These are phyloP conservation scores for Rhododendron vialii DNA, from an alignment of 148 eudicot species.

Conservation along the genomic window DNA sequence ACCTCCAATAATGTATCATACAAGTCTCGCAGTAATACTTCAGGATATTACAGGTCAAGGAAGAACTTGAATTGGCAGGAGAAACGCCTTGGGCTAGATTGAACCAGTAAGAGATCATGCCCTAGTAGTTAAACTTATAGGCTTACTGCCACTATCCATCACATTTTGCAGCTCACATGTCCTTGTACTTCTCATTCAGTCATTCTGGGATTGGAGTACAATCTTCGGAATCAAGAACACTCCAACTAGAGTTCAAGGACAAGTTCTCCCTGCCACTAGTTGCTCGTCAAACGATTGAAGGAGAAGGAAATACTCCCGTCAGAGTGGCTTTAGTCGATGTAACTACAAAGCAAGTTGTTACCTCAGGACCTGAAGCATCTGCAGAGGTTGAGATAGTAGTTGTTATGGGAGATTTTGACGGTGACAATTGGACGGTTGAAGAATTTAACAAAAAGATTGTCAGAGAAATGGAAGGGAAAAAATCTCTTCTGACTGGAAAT, in stretches of 20 bases:
- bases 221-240: slow-evolving; percentile 15
- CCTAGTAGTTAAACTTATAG: neutral
- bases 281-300: slow-evolving; percentile 22
- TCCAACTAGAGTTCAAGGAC: slow-evolving; percentile 23
- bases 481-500: slow-evolving; percentile 23
- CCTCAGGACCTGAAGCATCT: slow-evolving; percentile 11
- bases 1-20: too few species aligned
- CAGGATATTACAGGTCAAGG: slow-evolving; percentile 10
- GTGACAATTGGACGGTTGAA: slow-evolving; percentile 17
- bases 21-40: neutral
- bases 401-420: slow-evolving; percentile 16
- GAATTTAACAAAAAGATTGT: slow-evolving; percentile 24
- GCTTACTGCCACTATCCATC: neutral
- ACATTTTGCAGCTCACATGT: neutral
- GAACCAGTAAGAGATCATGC: slow-evolving; percentile 7
- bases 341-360: slow-evolving; percentile 13
- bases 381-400: slow-evolving; percentile 24
- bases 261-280: slow-evolving; percentile 20
- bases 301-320: slow-evolving; percentile 14
- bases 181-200: slow-evolving; percentile 10
- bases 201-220: slow-evolving; percentile 6
- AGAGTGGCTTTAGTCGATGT: slow-evolving; percentile 25
- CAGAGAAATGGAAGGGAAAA: slow-evolving; percentile 16
- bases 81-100: neutral
- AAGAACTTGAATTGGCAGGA: slow-evolving; percentile 11